Base-by-base conservation (phyloP, 2,329 filamentous ascomycete species). In the Penicillium frequentans region DNA sequence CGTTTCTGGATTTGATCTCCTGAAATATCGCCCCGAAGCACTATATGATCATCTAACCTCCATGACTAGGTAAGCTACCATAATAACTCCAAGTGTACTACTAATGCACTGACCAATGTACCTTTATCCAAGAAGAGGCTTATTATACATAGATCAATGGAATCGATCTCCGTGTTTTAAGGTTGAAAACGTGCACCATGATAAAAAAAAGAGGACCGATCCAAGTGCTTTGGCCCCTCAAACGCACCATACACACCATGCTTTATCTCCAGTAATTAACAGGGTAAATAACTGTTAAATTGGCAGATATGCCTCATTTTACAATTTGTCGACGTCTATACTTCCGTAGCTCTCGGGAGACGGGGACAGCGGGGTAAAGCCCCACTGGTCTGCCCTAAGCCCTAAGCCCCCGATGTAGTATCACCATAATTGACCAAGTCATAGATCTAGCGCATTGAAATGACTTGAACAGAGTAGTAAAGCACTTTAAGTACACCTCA, bases 301-400 rank as follows among this genome's bases (percentile, higher is more conserved):
- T 19, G 16, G 16, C n/a, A 16, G 31, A 33, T 16, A 39, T 39
- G n/a, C 1, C 11, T 19, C 43, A 45, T 16, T 45, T 45, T 6
- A 23, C 23, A 45, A 8, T 24, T 45, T 26, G 23, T 13, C 42
- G 31, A 33, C 31, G 31, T 39, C 35, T 39, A 39, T 39, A 39
- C 35, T 39, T 39, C 33, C 35, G 29, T 39, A n/a, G 31, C 31
- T 33, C 31, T 33, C 31, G 31, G 31, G 8, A 39, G 14, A 39
- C 8, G 35, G 35, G 31, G 35, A 39, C 27, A 35, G 63, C 64
- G 65, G 64, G 68, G 63, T 63, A 67, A 52, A 65, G 61, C 67
- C 70, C 68, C 70, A 64, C 63, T 49, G 45, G 1, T 10, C 8
- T 69, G 68, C 72, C 72, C 71, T 73, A 70, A 68, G 58, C 73